Evolutionary conservation across 768 basidiomycete species (phyloP), one percentile per base, ranked within the genome.

Genomic region (Mycena rosella): DNA sequence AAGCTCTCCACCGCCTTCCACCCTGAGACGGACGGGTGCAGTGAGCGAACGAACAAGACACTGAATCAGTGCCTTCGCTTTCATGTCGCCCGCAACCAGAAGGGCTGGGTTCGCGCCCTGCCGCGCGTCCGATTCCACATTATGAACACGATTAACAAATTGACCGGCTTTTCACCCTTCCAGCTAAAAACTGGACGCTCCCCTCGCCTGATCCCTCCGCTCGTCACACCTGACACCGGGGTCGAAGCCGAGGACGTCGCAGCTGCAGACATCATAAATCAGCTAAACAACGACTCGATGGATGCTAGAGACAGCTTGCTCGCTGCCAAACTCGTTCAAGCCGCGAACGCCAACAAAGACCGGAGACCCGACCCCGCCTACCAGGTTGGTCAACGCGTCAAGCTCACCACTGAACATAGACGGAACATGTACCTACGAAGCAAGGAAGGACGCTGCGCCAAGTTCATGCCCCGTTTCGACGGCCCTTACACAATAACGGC

Each of bases 141-240:
- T n/a, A n/a, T n/a, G n/a, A n/a, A n/a, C n/a, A n/a, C n/a, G n/a
- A n/a, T n/a, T n/a, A n/a, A n/a, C n/a, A 62, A 66, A 2, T 74
- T 76, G 0, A 80, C 80, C 0, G 78, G 78, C 0, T 80, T 74
- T 40, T 74, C 74, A 0, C 74, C 70, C 0, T 83, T 83, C 44
- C 77, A 80, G 27, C 71, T 82, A 0, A 55, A 72, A 8, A 27
- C 72, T 6, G 77, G 81, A 0, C 45, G 51, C 0, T 70, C 69
- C 0, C 78, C 79, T 0, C 58, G 70, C 0, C 34, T 78, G 15
- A 59, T 82, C 1, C 75, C 73, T 1, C 79, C 78, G 0, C 14
- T 73, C 72, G 75, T 32, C 57, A 63, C 34, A 52, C 48, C 2
- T 72, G 62, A 40, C 29, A 68, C 40, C n/a, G n/a, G n/a, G n/a